phyloP scores from a whole-genome alignment of 1,139 yeast genomes.

The Suhomyces bolitotheri region DNA sequence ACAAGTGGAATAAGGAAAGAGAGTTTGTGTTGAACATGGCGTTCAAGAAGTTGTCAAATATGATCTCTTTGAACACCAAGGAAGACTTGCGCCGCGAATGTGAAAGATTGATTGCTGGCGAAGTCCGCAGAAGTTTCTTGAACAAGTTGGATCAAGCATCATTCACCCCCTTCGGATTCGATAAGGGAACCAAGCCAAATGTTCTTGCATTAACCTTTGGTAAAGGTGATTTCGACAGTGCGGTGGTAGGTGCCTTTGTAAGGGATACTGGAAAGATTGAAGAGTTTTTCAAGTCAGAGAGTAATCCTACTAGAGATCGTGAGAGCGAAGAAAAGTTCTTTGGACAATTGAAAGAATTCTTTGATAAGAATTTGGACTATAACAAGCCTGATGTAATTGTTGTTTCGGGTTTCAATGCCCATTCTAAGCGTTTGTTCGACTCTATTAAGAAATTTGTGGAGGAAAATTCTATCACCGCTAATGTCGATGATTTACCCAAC shows the following conservation, averaged over 20 bases:
- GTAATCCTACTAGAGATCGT: conserved; percentile 63
- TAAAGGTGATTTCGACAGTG: conserved; percentile 81
- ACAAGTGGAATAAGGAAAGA: conserved; percentile 81
- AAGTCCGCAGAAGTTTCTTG: conserved; percentile 68
- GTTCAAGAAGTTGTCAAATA: conserved; percentile 64
- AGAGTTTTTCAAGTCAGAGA: conserved; percentile 76
- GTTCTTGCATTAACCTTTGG: conserved; percentile 85
- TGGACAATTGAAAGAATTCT: conserved; percentile 48
- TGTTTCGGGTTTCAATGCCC: conserved; percentile 83
- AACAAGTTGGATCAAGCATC: conserved; percentile 90
- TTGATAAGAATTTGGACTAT: conserved; percentile 37
- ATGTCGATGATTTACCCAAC: conserved; percentile 47
- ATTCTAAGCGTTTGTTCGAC: conserved; percentile 61
- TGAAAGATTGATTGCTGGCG: conserved; percentile 66
- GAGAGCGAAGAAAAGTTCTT: conserved; percentile 56
- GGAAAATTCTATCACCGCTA: conserved; percentile 55
- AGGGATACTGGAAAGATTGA: conserved; percentile 80
- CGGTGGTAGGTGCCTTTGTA: conserved; percentile 77
- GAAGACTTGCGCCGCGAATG: conserved; percentile 81
- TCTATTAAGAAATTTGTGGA: conserved; percentile 59
- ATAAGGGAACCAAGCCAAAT: conserved; percentile 79
- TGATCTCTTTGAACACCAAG: conserved; percentile 74
- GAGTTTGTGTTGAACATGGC: conserved; percentile 66
- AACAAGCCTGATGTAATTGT: conserved; percentile 84
- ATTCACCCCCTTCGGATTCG: conserved; percentile 74